Conservation (phyloP, 1,139 yeast species). For the Taphrina deformans region DNA sequence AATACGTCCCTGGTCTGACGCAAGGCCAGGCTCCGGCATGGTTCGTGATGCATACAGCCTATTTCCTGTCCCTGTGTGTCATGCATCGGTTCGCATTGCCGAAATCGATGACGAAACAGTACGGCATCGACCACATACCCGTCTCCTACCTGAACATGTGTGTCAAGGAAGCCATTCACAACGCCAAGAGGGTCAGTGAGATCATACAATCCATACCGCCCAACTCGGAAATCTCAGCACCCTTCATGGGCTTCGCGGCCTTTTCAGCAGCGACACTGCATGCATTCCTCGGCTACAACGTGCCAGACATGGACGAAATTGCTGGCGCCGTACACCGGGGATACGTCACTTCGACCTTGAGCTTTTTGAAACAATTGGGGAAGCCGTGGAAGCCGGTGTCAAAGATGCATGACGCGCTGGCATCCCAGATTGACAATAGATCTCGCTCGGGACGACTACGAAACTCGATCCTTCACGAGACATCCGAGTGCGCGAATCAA, state of each 20-base stretch:
- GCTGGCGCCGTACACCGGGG: background rate
- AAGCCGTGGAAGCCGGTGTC: conserved; percentile 9
- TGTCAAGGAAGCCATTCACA: conserved; percentile 12
- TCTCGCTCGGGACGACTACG: background rate
- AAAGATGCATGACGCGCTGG: conserved; percentile 19
- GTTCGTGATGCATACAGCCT: conserved; percentile 41
- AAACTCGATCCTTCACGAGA: conserved; percentile 12
- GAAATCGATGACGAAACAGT: conserved; percentile 2
- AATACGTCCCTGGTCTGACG: conserved; percentile 38
- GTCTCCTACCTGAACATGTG: conserved; percentile 3
- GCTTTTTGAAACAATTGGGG: background rate
- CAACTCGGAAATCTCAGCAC: background rate
- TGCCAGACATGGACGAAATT: background rate
- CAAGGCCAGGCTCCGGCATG: conserved; percentile 40
- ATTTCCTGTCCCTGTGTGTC: conserved; percentile 40
- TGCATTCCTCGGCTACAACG: conserved; percentile 9
- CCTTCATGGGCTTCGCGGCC: conserved; percentile 22
- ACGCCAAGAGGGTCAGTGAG: conserved; percentile 12
- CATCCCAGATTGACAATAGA: conserved; percentile 2
- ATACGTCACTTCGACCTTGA: conserved; percentile 4
- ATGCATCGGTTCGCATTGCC: conserved; percentile 38
- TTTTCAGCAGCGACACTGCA: conserved; percentile 22
- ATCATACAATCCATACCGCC: conserved; percentile 1
- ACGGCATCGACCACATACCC: conserved; percentile 14
- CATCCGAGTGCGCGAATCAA: conserved; percentile 1